Evolutionary conservation across 2,329 filamentous ascomycete genomes (phyloP), one percentile per base, ranked within the genome.

Genomic region (Plenodomus biglobosus): DNA sequence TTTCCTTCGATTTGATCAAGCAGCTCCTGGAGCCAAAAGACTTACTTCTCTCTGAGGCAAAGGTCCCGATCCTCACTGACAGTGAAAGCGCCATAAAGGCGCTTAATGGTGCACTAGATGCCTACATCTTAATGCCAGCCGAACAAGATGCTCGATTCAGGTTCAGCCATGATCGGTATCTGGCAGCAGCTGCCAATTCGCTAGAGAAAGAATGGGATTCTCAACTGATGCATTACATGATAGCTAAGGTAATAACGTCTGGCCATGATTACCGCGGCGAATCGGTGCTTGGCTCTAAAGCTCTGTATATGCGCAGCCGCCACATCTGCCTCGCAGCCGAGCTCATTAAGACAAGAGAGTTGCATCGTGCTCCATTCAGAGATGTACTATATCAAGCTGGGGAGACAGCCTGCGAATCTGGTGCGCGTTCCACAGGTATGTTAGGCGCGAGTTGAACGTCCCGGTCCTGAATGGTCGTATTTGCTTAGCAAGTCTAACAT

Each of bases 151-250:
- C 96, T 69, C 82, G 85, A 35, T 96, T 96, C 70, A 79, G 79
- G 61, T 96, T 96, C 68, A 85, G 86, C 27, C 92, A 96, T 69
- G 92, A 96, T 69, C 84, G 92, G 43, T 95, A 95, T 62, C 80
- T 91, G 42, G 85, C 88, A 65, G 90, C 89, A 15, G 85, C 90
- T 5, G 78, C 82, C 13, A 58, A 50, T 6, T 50, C 64, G 2
- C 43, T 96, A 42, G 85, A 92, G 65, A 77, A 81, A 17, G 87
- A 88, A 59, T 71, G 64, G 64, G 59, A 71, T 35, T 68, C 58
- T 0, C 52, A 62, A 21, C 50, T 66, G 51, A 96, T 96, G 92
- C 91, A 96, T 71, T 96, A 92, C 61, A 84, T 91, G 38, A 90
- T 96, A 61, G 87, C 89, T 0, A 86, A 90, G 64, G 87, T 86